phyloP scores from a whole-genome alignment of 2,329 filamentous ascomycete genomes.

The Colletotrichum musicola region DNA sequence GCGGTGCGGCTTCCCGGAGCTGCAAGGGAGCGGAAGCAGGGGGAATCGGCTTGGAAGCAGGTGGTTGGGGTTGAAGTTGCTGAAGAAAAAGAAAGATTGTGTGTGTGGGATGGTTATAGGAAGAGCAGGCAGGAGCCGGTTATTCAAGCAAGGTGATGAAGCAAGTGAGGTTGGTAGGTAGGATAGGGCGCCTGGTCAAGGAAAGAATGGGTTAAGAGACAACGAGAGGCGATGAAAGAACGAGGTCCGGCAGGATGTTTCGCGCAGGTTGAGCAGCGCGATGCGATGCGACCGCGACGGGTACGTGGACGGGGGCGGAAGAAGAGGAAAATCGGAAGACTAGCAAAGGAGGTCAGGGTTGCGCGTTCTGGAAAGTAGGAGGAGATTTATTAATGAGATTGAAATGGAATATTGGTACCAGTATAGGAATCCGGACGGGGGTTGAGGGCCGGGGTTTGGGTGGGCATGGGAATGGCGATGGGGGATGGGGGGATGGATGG shows the following conservation, averaged over 20 bases:
- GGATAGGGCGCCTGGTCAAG: not conserved
- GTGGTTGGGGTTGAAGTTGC: not conserved
- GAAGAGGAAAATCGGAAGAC: slow-evolving; percentile 2
- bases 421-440: slow-evolving; percentile 13
- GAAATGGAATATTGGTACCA: slow-evolving; percentile 17
- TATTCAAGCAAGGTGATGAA: not conserved
- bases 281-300: slow-evolving; percentile 18
- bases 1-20: slow-evolving; percentile 20
- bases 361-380: slow-evolving; percentile 27
- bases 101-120: not conserved
- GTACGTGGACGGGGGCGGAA: slow-evolving; percentile 19
- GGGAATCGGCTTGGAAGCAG: not conserved
- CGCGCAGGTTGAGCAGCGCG: slow-evolving; percentile 4
- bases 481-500: not conserved
- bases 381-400: slow-evolving; percentile 38
- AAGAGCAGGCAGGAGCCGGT: not conserved
- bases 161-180: not conserved
- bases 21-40: slow-evolving; percentile 23
- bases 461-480: not conserved
- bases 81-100: slow-evolving; percentile 14
- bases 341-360: slow-evolving; percentile 25
- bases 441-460: slow-evolving; percentile 11
- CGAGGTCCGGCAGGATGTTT: slow-evolving; percentile 24
- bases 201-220: slow-evolving; percentile 15
- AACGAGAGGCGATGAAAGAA: slow-evolving; percentile 26